A percentile compares a stretch with the other conserved stretches of the same genome.
Conservation (phyloP, 2,329 filamentous ascomycete species). For the Sclerotinia glacialis region DNA sequence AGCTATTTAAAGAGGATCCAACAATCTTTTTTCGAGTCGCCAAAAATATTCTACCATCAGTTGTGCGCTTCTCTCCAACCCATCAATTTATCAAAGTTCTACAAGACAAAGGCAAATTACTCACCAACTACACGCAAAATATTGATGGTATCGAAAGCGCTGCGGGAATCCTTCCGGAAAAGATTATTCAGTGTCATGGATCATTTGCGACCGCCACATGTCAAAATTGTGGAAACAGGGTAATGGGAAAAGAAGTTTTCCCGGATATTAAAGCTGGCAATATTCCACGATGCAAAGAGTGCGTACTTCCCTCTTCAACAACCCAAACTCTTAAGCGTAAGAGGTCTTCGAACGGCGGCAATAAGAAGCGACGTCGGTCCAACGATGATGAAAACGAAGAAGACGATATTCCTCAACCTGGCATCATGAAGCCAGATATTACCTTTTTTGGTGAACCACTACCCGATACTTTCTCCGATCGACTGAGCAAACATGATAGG, state of each 20-base stretch:
- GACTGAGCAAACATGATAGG: constrained; percentile 77
- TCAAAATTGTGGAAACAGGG: constrained; percentile 72
- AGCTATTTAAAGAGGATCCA: constrained; percentile 81
- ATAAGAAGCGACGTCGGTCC: constrained; percentile 41
- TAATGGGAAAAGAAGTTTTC: constrained; percentile 75
- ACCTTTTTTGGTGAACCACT: constrained; percentile 95
- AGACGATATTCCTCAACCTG: constrained; percentile 64
- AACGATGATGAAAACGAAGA: constrained; percentile 46
- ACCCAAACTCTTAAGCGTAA: constrained; percentile 55
- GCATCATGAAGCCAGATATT: constrained; percentile 95
- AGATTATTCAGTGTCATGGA: constrained; percentile 93
- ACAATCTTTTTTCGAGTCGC: constrained; percentile 88
- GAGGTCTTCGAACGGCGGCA: constrained; percentile 52
- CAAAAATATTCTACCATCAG: constrained; percentile 81
- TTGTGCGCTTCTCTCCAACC: constrained; percentile 80
- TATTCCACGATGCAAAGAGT: constrained; percentile 75
- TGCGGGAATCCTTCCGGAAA: constrained; percentile 76
- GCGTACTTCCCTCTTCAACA: constrained; percentile 54
- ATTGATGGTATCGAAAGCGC: constrained; percentile 93
- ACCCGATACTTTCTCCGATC: constrained; percentile 75
- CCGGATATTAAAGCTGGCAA: constrained; percentile 71
- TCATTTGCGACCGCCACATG: constrained; percentile 93
- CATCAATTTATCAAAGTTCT: constrained; percentile 91
- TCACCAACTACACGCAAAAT: constrained; percentile 98
- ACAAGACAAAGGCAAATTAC: constrained; percentile 80